phyloP scores from a whole-genome alignment of 2,329 filamentous ascomycete species.

The Coniochaeta pulveracea region DNA sequence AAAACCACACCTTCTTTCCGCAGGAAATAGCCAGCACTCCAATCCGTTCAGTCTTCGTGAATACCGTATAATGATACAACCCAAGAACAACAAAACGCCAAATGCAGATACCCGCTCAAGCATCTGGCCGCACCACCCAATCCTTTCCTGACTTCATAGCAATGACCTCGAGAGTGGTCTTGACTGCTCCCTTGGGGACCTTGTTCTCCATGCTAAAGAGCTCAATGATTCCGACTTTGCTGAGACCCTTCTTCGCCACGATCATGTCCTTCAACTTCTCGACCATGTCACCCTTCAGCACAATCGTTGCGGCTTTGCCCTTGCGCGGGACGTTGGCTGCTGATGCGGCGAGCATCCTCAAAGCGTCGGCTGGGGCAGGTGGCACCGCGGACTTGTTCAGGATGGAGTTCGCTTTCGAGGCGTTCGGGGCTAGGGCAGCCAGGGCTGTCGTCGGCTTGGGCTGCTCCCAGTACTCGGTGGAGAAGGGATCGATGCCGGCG shows the following conservation, averaged over 20 bases:
- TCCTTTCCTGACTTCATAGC: constrained; percentile 53
- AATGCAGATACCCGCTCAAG: too few species aligned
- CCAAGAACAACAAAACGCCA: too few species aligned
- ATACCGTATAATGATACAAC: too few species aligned
- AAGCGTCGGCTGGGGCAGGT: constrained; percentile 11
- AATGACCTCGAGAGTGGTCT: constrained; percentile 54
- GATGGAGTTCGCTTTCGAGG: neutral
- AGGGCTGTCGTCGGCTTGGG: constrained; percentile 14
- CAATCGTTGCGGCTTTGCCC: constrained; percentile 20
- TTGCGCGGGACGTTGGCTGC: constrained; percentile 8
- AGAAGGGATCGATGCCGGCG: constrained; percentile 69
- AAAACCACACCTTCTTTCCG: too few species aligned
- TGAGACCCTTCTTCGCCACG: constrained; percentile 44
- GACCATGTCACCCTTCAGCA: constrained; percentile 46
- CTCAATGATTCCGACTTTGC: constrained; percentile 65
- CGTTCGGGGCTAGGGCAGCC: constrained; percentile 4
- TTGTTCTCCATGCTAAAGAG: constrained; percentile 65
- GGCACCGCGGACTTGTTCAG: constrained; percentile 9
- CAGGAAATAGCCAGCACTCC: too few species aligned
- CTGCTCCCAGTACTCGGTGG: constrained; percentile 64
- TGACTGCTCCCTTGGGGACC: constrained; percentile 58
- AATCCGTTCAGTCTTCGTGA: too few species aligned
- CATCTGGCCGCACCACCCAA: constrained; percentile 38
- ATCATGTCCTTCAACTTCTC: constrained; percentile 58
- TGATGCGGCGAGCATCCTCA: constrained; percentile 9